These are phyloP conservation scores for Chaetomiaceae sp. DNA, from an alignment of 2,329 filamentous ascomycete species.

Conservation along the genomic window DNA sequence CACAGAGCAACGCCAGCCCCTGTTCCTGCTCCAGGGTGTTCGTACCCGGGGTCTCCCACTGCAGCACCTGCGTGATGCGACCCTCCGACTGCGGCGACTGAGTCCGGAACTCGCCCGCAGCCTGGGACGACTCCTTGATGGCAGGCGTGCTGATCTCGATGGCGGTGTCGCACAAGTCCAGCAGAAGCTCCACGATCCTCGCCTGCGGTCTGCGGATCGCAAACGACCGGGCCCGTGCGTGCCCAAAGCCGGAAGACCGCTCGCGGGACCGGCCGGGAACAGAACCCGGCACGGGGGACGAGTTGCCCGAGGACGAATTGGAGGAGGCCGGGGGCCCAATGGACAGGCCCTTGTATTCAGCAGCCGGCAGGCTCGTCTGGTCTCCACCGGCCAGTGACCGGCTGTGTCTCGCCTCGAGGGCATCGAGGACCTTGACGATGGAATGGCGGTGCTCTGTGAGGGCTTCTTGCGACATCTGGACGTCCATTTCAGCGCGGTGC, in stretches of 20 bases:
- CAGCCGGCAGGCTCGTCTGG: constrained; percentile 46
- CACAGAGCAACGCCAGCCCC: constrained; percentile 77
- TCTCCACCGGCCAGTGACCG: constrained; percentile 56
- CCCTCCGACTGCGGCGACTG: constrained; percentile 96
- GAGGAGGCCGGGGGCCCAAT: constrained; percentile 72
- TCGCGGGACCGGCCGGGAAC: constrained; percentile 69
- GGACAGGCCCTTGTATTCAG: constrained; percentile 81
- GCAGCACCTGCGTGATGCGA: constrained; percentile 84
- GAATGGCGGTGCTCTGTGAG: constrained; percentile 87
- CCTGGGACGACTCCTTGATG: constrained; percentile 73
- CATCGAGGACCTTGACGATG: constrained; percentile 92
- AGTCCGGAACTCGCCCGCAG: constrained; percentile 73
- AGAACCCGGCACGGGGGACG: constrained; percentile 35
- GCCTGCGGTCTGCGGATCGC: constrained; percentile 83
- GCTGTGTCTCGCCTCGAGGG: constrained; percentile 72
- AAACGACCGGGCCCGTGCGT: constrained; percentile 78
- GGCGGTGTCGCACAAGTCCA: constrained; percentile 93
- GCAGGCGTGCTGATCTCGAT: constrained; percentile 91
- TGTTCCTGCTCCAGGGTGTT: constrained; percentile 91
- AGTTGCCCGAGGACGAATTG: constrained; percentile 62
- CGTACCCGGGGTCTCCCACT: constrained; percentile 92
- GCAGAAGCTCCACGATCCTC: constrained; percentile 86
- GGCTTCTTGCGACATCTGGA: constrained; percentile 90
- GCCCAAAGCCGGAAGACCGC: constrained; percentile 65
- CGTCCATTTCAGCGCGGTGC: constrained; percentile 94